phyloP scores from a whole-genome alignment of 2,329 filamentous ascomycete genomes.

The Diplodia intermedia region DNA sequence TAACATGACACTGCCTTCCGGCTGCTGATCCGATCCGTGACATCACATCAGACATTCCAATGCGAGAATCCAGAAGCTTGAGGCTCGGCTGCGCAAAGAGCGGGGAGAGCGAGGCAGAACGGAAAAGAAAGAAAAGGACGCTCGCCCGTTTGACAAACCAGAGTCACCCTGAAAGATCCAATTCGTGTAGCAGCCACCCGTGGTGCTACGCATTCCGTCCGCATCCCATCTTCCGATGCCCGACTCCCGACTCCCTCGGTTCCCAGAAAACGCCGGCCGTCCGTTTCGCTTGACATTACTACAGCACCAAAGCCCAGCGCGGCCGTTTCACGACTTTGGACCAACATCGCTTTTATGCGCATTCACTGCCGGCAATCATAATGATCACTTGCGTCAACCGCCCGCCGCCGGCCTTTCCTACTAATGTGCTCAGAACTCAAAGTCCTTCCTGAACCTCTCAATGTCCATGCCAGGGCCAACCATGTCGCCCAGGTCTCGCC shows the following conservation, averaged over 20 bases:
- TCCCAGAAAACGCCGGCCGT: not conserved
- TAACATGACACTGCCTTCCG: constrained; percentile 7
- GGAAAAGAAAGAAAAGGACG: not conserved
- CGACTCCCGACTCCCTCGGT: not conserved
- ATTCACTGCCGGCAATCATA: not conserved
- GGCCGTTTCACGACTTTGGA: constrained; percentile 15
- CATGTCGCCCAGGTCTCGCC: constrained; percentile 84
- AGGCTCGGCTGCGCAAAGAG: not conserved
- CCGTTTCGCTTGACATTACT: constrained; percentile 12
- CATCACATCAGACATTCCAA: constrained; percentile 3
- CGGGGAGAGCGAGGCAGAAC: not conserved
- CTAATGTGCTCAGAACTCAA: constrained; percentile 73
- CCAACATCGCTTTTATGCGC: not conserved
- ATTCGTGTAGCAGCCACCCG: not conserved
- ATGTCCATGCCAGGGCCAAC: constrained; percentile 92
- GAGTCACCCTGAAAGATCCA: constrained; percentile 1
- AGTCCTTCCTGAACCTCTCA: constrained; percentile 84
- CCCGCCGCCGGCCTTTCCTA: not conserved
- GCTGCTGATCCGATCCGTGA: constrained; percentile 6
- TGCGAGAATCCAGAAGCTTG: not conserved
- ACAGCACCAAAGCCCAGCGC: not conserved
- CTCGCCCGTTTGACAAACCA: not conserved
- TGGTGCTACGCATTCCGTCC: not conserved
- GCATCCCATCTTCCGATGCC: not conserved
- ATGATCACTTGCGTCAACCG: not conserved